Evolutionary conservation across 345 rosid genomes (phyloP).

Genomic region (Turnera subulata): DNA sequence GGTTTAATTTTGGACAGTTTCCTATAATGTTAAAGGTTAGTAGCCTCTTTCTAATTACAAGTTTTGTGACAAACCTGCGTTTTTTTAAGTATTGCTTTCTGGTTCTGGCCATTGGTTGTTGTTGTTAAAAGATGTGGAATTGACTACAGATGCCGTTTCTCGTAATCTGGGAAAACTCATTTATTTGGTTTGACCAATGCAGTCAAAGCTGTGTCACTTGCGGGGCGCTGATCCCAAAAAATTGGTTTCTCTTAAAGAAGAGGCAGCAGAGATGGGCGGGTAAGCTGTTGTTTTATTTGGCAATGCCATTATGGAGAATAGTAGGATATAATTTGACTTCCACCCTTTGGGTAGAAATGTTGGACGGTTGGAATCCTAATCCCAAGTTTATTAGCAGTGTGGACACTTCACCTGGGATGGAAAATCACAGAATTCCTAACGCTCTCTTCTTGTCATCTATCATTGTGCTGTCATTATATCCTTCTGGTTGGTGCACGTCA

Average conservation of each 20-base stretch:
- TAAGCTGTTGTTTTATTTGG: constrained; percentile 33
- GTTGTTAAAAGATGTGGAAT: too few species aligned
- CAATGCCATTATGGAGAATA: neutral
- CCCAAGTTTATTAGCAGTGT: too few species aligned
- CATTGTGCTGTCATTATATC: too few species aligned
- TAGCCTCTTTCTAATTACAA: neutral
- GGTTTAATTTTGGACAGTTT: constrained; percentile 59
- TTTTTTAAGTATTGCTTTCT: neutral
- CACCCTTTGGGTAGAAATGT: too few species aligned
- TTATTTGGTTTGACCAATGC: constrained; percentile 19
- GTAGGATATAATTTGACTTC: too few species aligned
- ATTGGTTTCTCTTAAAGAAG: constrained; percentile 63
- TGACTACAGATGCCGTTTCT: too few species aligned
- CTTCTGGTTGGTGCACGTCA: too few species aligned
- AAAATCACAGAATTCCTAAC: neutral
- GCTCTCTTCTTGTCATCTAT: neutral
- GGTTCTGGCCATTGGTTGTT: too few species aligned
- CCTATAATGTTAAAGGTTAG: constrained; percentile 88
- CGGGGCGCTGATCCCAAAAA: constrained; percentile 50
- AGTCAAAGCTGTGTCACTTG: constrained; percentile 82
- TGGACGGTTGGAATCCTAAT: too few species aligned
- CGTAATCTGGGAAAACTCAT: too few species aligned
- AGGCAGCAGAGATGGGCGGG: constrained; percentile 92
- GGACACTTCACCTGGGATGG: neutral
- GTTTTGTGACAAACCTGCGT: neutral